These are phyloP conservation scores for Colletotrichum spinosum DNA, from an alignment of 2,329 filamentous ascomycete species.

Conservation along the genomic window DNA sequence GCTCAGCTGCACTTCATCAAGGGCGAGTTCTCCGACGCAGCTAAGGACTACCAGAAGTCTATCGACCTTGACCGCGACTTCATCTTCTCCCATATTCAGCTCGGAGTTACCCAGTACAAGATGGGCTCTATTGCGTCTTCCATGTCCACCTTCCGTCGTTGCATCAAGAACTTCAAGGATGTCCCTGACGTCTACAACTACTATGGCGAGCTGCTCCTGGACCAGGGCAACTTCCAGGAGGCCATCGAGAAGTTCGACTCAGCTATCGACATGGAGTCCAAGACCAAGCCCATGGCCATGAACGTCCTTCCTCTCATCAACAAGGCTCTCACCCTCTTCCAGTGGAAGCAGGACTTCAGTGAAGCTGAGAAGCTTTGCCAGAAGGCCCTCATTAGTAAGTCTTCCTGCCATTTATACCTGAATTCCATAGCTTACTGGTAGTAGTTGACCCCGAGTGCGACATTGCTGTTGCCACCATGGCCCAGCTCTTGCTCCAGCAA, in stretches of 20 bases:
- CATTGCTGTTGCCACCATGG: constrained; percentile 98
- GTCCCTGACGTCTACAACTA: constrained; percentile 99
- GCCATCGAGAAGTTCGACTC: constrained; percentile 98
- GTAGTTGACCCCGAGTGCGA: constrained; percentile 97
- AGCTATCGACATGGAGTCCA: constrained; percentile 98
- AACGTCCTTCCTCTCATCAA: constrained; percentile 98
- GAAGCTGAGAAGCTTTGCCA: constrained; percentile 97
- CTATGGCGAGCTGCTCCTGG: constrained; percentile 95
- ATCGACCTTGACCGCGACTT: constrained; percentile 96
- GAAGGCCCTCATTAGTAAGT: constrained; percentile 95
- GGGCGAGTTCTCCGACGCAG: constrained; percentile 89
- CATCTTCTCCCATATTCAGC: constrained; percentile 99
- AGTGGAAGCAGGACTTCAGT: constrained; percentile 96
- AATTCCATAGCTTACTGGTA: constrained; percentile 46
- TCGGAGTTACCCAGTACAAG: constrained; percentile 99
- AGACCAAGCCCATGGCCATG: constrained; percentile 92
- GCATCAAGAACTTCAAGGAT: constrained; percentile 98
- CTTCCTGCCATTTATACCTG: neutral
- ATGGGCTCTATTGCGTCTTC: constrained; percentile 98
- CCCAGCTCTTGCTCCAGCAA: constrained; percentile 95
- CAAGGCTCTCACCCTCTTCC: constrained; percentile 96
- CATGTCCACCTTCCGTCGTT: constrained; percentile 97
- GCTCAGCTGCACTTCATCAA: constrained; percentile 99
- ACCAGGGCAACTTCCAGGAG: constrained; percentile 95
- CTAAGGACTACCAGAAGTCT: constrained; percentile 99